Conservation (phyloP, 2,329 filamentous ascomycete species). For the Diaporthe sp. region DNA sequence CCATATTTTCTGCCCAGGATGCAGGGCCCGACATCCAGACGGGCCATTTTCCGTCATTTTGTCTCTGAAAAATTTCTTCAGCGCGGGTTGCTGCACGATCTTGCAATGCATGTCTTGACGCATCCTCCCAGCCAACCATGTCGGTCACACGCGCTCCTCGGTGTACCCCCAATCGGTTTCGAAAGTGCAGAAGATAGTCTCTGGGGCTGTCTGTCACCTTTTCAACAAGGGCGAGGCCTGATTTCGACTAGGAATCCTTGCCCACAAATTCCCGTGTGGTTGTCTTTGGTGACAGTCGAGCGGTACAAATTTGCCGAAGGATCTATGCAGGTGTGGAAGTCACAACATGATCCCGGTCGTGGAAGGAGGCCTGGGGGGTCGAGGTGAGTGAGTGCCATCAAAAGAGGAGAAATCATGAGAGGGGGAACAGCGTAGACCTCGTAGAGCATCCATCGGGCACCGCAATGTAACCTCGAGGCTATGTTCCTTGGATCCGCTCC, state of each 20-base stretch:
- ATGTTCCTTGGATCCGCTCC: not conserved
- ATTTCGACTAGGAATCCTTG: not conserved
- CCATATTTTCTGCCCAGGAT: not conserved
- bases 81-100: not conserved
- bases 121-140: conserved; percentile 2
- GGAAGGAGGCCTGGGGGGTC: not conserved
- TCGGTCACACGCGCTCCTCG: not conserved
- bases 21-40: no score
- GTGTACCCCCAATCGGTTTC: not conserved
- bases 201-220: not conserved
- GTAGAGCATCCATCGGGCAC: not conserved
- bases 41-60: not conserved
- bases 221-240: accelerated
- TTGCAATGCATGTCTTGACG: not conserved
- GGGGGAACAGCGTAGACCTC: not conserved
- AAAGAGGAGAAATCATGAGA: not conserved
- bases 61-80: not conserved
- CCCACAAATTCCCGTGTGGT: not conserved
- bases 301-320: not conserved
- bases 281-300: not conserved
- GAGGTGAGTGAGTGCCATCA: no score
- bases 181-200: not conserved
- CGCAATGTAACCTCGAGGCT: not conserved
- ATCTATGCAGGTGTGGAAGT: not conserved
- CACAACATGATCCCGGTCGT: not conserved